Percentiles rank a stretch among this genome's conserved stretches.
phyloP scores from a whole-genome alignment of 31 red algal species.

The Bonnemaisonia californica region DNA sequence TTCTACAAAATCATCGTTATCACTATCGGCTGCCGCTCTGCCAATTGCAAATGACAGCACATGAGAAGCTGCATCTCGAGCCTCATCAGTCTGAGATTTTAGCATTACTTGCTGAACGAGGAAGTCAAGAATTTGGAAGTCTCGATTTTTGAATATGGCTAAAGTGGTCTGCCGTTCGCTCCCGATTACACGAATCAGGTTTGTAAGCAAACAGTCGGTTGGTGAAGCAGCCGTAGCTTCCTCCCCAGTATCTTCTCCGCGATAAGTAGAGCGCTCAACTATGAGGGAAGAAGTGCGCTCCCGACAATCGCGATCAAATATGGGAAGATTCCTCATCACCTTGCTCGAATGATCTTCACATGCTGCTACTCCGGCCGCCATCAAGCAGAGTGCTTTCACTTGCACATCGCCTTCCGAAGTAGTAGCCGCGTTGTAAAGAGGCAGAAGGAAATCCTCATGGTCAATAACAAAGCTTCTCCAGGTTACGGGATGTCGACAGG shows the following conservation, averaged over 20 bases:
- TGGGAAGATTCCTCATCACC: slow-evolving; percentile 37
- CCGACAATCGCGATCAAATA: slow-evolving; percentile 25
- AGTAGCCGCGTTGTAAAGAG: slow-evolving; percentile 18
- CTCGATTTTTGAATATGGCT: slow-evolving; percentile 21
- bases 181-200: slow-evolving; percentile 8
- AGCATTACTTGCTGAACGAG: slow-evolving; percentile 66
- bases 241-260: slow-evolving; percentile 6
- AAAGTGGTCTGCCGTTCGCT: slow-evolving; percentile 4
- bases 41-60: slow-evolving; percentile 38
- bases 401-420: slow-evolving; percentile 40
- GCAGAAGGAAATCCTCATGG: slow-evolving; percentile 15
- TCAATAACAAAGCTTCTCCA: slow-evolving; percentile 56
- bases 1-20: slow-evolving; percentile 20
- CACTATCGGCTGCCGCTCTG: slow-evolving; percentile 14
- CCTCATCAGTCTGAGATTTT: slow-evolving; percentile 42
- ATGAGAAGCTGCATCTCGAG: slow-evolving; percentile 48
- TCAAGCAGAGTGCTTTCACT: slow-evolving; percentile 39
- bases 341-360: slow-evolving; percentile 33
- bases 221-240: not conserved
- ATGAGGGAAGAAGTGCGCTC: not conserved
- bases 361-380: slow-evolving; percentile 40
- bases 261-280: not conserved
- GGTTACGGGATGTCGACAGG: slow-evolving; percentile 51
- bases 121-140: slow-evolving; percentile 48
- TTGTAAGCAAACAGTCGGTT: not conserved